phyloP scores from a whole-genome alignment of 2,329 filamentous ascomycete species.

The Nigrospora sphaerica region DNA sequence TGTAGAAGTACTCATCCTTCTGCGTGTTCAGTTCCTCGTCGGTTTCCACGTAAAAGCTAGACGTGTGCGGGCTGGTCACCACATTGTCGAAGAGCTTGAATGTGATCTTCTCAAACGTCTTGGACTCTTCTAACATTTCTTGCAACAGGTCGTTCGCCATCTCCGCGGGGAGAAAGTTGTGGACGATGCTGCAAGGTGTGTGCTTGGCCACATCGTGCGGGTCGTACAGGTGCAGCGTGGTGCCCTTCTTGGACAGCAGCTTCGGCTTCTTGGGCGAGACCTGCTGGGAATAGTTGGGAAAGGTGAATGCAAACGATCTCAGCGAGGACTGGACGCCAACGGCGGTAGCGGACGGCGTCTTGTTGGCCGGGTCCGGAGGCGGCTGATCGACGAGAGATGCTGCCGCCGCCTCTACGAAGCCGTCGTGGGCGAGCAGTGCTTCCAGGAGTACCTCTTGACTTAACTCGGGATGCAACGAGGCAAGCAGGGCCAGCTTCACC shows the following conservation, averaged over 20 bases:
- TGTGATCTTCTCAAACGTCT: slow-evolving; percentile 60
- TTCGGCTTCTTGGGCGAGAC: slow-evolving; percentile 34
- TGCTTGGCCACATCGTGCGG: slow-evolving; percentile 73
- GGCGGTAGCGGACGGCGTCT: slow-evolving; percentile 16
- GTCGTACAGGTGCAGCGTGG: slow-evolving; percentile 77
- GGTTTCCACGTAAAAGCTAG: slow-evolving; percentile 74
- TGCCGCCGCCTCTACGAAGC: slow-evolving; percentile 62
- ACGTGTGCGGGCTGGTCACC: slow-evolving; percentile 78
- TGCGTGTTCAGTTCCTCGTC: slow-evolving; percentile 62
- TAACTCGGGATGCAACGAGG: slow-evolving; percentile 63
- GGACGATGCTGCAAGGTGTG: slow-evolving; percentile 86
- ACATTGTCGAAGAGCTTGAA: slow-evolving; percentile 88
- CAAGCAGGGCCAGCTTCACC: slow-evolving; percentile 76
- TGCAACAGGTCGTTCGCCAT: slow-evolving; percentile 67
- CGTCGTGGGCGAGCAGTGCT: slow-evolving; percentile 68
- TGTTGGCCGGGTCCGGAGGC: slow-evolving; percentile 22
- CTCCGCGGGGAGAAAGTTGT: slow-evolving; percentile 73
- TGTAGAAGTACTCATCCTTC: slow-evolving; percentile 78
- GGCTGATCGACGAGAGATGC: slow-evolving; percentile 38
- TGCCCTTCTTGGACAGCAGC: slow-evolving; percentile 64
- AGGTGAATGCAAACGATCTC: slow-evolving; percentile 35
- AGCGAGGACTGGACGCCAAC: slow-evolving; percentile 59
- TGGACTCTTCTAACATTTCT: slow-evolving; percentile 69
- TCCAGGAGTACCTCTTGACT: slow-evolving; percentile 68
- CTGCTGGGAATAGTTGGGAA: slow-evolving; percentile 1